phyloP scores from a whole-genome alignment of 352 stramenopile species.

The Phytophthora quininea region DNA sequence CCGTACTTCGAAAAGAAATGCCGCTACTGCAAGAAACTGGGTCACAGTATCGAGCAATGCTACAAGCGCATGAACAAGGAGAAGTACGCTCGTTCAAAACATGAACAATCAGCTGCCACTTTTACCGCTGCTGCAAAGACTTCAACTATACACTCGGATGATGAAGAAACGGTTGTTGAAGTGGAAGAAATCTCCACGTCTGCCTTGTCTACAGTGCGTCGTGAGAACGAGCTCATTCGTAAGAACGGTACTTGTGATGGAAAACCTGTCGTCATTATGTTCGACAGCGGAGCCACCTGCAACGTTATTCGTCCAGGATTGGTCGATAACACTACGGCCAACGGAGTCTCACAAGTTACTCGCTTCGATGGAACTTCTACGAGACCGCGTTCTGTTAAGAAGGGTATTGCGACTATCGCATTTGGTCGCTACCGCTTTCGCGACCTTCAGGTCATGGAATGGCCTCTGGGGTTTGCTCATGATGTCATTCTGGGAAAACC shows the following conservation, averaged over 20 bases:
- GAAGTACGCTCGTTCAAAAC: slow-evolving; percentile 2
- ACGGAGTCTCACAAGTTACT: slow-evolving; percentile 16
- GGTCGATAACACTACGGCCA: slow-evolving; percentile 1
- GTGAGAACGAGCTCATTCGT: slow-evolving; percentile 18
- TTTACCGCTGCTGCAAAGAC: slow-evolving; percentile 6
- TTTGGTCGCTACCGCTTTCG: slow-evolving; percentile 9
- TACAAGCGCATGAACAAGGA: slow-evolving; percentile 12
- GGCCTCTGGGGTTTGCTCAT: slow-evolving; percentile 9
- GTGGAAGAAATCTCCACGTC: slow-evolving; percentile 7
- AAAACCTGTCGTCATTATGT: slow-evolving; percentile 20
- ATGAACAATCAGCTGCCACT: slow-evolving; percentile 13
- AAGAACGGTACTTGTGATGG: slow-evolving; percentile 17
- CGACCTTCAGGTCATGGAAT: slow-evolving; percentile 17
- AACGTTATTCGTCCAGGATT: slow-evolving; percentile 18
- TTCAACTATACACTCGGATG: slow-evolving; percentile 1
- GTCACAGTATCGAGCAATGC: slow-evolving; percentile 19
- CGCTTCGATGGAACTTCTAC: not conserved
- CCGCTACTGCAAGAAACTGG: slow-evolving; percentile 10
- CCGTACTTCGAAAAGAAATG: slow-evolving; percentile 4
- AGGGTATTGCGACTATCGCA: slow-evolving; percentile 6
- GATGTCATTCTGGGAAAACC: slow-evolving; percentile 25
- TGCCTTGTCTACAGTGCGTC: slow-evolving; percentile 1
- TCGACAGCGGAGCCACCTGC: slow-evolving; percentile 20
- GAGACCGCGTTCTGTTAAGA: slow-evolving; percentile 1
- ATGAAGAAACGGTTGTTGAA: slow-evolving; percentile 7